These are phyloP conservation scores for Helichrysum umbraculigerum DNA, from an alignment of 129 eudicot genomes.

Conservation along the genomic window DNA sequence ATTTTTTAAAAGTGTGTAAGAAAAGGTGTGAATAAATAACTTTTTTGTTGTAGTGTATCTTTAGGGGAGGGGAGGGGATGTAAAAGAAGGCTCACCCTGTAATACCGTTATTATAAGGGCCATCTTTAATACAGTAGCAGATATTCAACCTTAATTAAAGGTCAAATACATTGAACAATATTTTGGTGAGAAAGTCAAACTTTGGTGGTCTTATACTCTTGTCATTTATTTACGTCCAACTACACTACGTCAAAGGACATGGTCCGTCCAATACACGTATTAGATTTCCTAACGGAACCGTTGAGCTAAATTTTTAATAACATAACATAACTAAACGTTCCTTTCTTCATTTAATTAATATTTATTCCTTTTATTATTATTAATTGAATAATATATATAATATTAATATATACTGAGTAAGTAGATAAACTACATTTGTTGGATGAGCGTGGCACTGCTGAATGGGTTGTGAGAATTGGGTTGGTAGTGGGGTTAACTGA, in stretches of 20 bases:
- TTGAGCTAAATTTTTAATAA: constrained; percentile 28
- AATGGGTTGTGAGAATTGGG: neutral
- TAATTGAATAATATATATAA: no score
- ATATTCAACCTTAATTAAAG: neutral
- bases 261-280: constrained; percentile 5
- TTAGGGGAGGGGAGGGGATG: no score
- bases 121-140: neutral
- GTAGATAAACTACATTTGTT: neutral
- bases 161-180: neutral
- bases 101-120: no score
- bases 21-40: no score
- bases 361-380: neutral
- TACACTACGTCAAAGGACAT: neutral
- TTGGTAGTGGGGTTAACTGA: neutral
- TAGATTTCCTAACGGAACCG: constrained; percentile 26
- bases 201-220: neutral
- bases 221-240: neutral
- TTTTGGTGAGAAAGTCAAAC: constrained; percentile 2
- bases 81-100: no score
- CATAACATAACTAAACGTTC: constrained; percentile 14
- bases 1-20: no score
- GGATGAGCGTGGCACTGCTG: neutral
- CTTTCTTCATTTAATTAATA: neutral
- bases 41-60: no score
- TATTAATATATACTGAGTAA: neutral